Conservation (phyloP, 495 filamentous ascomycete genomes). For the Immersiella caudata region DNA sequence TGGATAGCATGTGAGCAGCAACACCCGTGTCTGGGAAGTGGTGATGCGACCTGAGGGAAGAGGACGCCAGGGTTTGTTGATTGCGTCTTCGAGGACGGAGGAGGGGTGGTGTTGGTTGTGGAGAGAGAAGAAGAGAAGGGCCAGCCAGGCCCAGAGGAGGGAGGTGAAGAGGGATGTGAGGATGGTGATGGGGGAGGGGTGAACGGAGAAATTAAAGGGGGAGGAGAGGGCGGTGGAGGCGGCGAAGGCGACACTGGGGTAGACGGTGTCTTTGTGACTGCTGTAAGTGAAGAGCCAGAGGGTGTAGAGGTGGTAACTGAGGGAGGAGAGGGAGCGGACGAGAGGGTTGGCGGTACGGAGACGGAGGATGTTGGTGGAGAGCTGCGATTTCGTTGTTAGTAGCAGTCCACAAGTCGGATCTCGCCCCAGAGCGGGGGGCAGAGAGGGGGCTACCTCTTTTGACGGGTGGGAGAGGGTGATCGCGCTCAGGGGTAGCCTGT, state of each 20-base stretch:
- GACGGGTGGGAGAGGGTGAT: background rate
- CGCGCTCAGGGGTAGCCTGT: background rate
- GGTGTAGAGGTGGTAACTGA: constrained; percentile 20
- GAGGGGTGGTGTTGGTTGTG: constrained; percentile 53
- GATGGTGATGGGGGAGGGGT: background rate
- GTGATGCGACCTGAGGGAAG: constrained; percentile 50
- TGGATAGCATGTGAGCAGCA: constrained; percentile 44
- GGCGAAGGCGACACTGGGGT: constrained; percentile 7
- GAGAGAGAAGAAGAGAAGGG: constrained; percentile 49
- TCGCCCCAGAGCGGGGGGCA: no score
- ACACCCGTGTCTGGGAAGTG: constrained; percentile 36
- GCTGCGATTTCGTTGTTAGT: no score
- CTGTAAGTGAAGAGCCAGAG: constrained; percentile 40
- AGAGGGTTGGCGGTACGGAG: background rate
- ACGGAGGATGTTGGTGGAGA: background rate
- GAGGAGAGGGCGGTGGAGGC: constrained; percentile 7
- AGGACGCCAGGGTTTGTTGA: constrained; percentile 65
- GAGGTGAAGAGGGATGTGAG: constrained; percentile 21
- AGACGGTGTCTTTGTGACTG: constrained; percentile 33
- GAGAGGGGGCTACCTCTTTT: background rate
- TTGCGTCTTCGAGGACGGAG: constrained; percentile 52
- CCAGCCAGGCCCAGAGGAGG: constrained; percentile 36
- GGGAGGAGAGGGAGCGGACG: background rate
- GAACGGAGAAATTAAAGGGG: background rate
- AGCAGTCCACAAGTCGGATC: no score